Base-by-base conservation (phyloP, 148 eudicot species). In the Silene uniflora region DNA sequence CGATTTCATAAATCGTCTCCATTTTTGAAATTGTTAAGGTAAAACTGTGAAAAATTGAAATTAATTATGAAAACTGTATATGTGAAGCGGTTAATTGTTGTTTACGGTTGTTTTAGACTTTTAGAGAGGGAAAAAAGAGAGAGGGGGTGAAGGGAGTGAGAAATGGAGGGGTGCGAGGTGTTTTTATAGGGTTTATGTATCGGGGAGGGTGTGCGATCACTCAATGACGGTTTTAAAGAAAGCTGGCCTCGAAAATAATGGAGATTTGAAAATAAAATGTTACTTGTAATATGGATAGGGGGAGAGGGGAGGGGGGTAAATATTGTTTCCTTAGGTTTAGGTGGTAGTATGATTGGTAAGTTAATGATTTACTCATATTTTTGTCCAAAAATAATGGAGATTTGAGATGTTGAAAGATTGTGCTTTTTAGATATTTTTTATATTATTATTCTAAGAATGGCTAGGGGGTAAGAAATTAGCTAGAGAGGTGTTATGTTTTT, bases 1-100 rank as follows among this genome's bases (percentile, higher is more conserved):
- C 81, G 42, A 76, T n/a, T 79, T 79, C 73, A 16, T 39, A 44
- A 32, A 76, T 79, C 9, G 79, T 18, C 46, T 78, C 73, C 87
- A 84, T 84, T 71, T 73, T 69, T 69, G 2, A 11, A 5, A 1
- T 44, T 46, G 39, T 39, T 39, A 39, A 0, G 8, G 1, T 10
- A 32, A 29, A 32, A 56, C 4, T 13, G 14, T n/a, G 12, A 23
- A 72, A 65, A 70, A 72, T 69, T 79, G 68, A 67, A 55, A 39
- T 39, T 39, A 55, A 39, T 39, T 39, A 6, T 10, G 32, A 29
- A 19, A 32, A 56, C n/a, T 13, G 19, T n/a, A 17, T 39, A 70
- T 78, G 74, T 79, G 68, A 67, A 55, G 19, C 81, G 77, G 78
- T 79, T 80, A 52, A 52, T 52, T 52, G 56, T 54, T 62, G 3